A percentile compares a stretch with the other conserved stretches of the same genome.
phyloP scores from a whole-genome alignment of 2,329 filamentous ascomycete genomes.

The Colletotrichum destructivum region DNA sequence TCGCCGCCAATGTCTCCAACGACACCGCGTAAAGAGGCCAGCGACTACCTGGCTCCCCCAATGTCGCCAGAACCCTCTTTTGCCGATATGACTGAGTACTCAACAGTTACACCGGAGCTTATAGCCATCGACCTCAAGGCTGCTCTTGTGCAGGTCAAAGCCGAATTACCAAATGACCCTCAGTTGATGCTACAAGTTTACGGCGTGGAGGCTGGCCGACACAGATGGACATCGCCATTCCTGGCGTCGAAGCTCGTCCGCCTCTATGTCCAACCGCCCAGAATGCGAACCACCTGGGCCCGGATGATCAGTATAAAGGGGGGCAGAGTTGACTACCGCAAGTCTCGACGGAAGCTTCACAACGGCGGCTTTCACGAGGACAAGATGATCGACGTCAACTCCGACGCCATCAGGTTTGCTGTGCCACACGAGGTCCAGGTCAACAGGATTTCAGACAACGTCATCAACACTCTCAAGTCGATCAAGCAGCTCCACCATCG shows the following conservation, averaged over 20 bases:
- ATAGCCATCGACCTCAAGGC: constrained; percentile 87
- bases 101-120: constrained; percentile 70
- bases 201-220: constrained; percentile 84
- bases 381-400: constrained; percentile 85
- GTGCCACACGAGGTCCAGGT: constrained; percentile 94
- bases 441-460: constrained; percentile 93
- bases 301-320: constrained; percentile 88
- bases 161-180: constrained; percentile 90
- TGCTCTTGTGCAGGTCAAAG: constrained; percentile 88
- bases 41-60: constrained; percentile 57
- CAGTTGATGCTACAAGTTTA: constrained; percentile 92
- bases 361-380: constrained; percentile 75
- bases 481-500: constrained; percentile 93
- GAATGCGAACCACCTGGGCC: constrained; percentile 88
- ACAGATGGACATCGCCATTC: constrained; percentile 90
- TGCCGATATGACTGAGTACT: constrained; percentile 50
- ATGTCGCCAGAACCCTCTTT: constrained; percentile 52
- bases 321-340: constrained; percentile 84
- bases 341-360: constrained; percentile 78
- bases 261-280: constrained; percentile 90
- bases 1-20: constrained; percentile 45
- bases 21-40: constrained; percentile 47
- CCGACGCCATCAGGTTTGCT: constrained; percentile 88
- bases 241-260: constrained; percentile 82
- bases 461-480: constrained; percentile 89